Evolutionary conservation across 1,139 yeast species (phyloP), one percentile per base, ranked within the genome.

Genomic region (Candida sojae): DNA sequence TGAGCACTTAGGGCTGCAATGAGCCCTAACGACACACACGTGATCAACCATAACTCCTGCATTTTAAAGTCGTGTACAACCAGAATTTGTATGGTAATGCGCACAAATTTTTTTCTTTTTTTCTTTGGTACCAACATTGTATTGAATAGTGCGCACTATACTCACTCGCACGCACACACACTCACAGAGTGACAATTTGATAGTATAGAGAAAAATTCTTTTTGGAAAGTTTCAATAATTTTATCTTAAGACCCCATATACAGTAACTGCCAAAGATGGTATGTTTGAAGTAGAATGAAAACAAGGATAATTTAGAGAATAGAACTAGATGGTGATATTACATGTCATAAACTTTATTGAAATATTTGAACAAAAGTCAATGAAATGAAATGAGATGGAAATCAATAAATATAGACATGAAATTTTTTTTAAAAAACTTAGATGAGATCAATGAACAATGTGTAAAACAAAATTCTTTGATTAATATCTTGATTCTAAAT

Each of bases 221-320:
- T 44, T 45, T 45, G 46, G 45, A 44, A 42, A 49, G 48, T 46
- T 46, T 43, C 39, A 33, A 45, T 36, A 30, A 37, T 34, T 36
- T 45, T 21, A 39, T 39, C 25, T 26, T 17, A 25, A 30, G 28
- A 17, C 35, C 44, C 39, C 35, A 36, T 36, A 41, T 41, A 41
- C 38, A 47, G 41, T 48, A 50, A 50, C 45, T 47, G 46, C 51
- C 47, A 50, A 50, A 47, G 53, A 50, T 50, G 53, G 53, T 50
- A 50, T 50, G 53, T 50, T 41, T 37, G 7, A 41, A 7, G 23
- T 7, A 9, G 6, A 42, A 17, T 21, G 33, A 43, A 17, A 11
- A 11, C 8, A 17, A 6, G 21, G 23, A 42, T 36, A 37, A 12
- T 31, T 43, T 35, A 43, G 28, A n/a, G 39, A 33, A 12, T 12